Evolutionary conservation across 2,329 filamentous ascomycete species (phyloP).

Genomic region (Fusarium odoratissimum): DNA sequence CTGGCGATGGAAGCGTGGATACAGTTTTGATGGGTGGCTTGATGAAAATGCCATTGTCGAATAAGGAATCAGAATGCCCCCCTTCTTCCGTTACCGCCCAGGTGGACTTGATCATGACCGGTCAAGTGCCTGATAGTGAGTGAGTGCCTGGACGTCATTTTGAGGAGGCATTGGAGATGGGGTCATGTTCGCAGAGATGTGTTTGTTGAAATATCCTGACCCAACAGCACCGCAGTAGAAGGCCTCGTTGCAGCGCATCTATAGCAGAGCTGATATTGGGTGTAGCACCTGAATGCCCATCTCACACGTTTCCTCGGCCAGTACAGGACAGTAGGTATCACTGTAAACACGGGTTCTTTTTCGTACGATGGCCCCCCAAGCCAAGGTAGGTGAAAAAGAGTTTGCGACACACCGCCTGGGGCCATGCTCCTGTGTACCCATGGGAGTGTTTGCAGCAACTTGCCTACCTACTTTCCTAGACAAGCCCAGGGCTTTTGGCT

Average conservation of each 20-base stretch:
- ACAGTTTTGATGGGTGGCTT: conserved; percentile 18
- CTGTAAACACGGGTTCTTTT: conserved; percentile 34
- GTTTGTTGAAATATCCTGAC: conserved; percentile 17
- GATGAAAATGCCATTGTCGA: conserved; percentile 48
- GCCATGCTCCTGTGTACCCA: conserved; percentile 34
- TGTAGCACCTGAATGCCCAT: conserved; percentile 11
- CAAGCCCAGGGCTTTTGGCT: conserved; percentile 14
- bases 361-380: conserved; percentile 34
- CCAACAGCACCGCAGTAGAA: conserved; percentile 7
- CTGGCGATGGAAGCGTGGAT: conserved; percentile 18
- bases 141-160: conserved; percentile 30
- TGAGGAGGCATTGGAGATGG: conserved; percentile 31
- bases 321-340: conserved; percentile 25
- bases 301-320: conserved; percentile 37
- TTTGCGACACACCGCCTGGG: conserved; percentile 42
- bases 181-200: conserved; percentile 15
- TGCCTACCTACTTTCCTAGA: not conserved
- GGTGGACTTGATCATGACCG: conserved; percentile 32
- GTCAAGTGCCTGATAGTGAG: conserved; percentile 39
- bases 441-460: conserved; percentile 43
- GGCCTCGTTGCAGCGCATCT: conserved; percentile 23
- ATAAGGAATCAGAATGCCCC: conserved; percentile 46
- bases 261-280: conserved; percentile 29
- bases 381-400: conserved; percentile 16
- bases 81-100: conserved; percentile 42